Base-by-base conservation (phyloP, 305 asterid species). In the Fraxinus velutina region DNA sequence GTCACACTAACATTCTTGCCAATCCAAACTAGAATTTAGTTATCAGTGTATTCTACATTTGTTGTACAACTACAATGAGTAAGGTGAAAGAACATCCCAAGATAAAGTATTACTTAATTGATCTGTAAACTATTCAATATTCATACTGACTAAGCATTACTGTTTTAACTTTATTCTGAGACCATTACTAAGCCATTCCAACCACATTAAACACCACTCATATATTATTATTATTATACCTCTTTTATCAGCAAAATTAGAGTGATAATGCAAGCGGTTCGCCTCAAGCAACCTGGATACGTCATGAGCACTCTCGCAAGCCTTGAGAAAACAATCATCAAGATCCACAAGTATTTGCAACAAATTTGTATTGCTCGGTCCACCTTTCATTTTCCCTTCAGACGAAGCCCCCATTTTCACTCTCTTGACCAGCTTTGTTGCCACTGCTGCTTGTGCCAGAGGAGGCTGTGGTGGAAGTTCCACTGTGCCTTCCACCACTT, bases 241-340 rank as follows among this genome's bases (percentile, higher is more conserved):
- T 89, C 89, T 90, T 82, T 94, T 93, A 86, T 96, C 99, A 0
- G 99, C 98, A 3, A 94, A 96, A 85, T 94, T 96, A 0, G 99
- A 96, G 86, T 96, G 99, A 84, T 96, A 96, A 87, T 96, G 99
- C 92, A 96, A 89, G 60, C 98, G 91, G 62, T 93, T 92, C 0
- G 99, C 99, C 90, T 96, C 98, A 5, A 96, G 98, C 98, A 94
- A 94, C 79, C 97, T 88, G 4, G 97, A 93, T 36, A 96, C 97
- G 13, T 94, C 99, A 9, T 91, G 93, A 82, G 98, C 98, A 83
- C 99, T 93, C 86, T 94, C 95, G 0, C 94, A 96, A 33, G 98
- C 98, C 87, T 88, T 88, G 9, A 96, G 96, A 83, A 96, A 96
- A 83, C 96, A 93, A 86, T 96, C 97, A 90, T 96, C 99, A 50